These are phyloP conservation scores for Penicillium glabrum DNA, from an alignment of 2,329 filamentous ascomycete genomes.

Conservation along the genomic window DNA sequence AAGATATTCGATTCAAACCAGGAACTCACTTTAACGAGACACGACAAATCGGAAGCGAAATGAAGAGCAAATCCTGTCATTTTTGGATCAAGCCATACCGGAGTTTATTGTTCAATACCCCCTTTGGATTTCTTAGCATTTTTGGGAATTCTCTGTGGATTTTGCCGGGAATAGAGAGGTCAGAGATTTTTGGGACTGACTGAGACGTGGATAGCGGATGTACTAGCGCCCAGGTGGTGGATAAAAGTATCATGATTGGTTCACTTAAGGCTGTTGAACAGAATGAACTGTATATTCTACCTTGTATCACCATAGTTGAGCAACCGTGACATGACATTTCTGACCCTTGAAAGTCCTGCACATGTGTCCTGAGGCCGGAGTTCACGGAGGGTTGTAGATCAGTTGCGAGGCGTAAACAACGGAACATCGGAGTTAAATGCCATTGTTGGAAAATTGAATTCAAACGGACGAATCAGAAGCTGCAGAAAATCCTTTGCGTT, in stretches of 20 bases:
- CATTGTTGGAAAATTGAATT: background rate
- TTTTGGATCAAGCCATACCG: background rate
- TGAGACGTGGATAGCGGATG: background rate
- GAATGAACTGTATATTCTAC: background rate
- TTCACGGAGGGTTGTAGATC: background rate
- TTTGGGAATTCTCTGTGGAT: background rate
- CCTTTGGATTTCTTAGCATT: background rate
- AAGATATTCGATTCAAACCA: background rate
- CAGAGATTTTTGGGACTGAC: background rate
- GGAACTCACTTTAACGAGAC: background rate
- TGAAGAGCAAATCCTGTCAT: background rate
- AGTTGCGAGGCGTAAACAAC: background rate
- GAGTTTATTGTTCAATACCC: background rate
- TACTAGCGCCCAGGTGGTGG: background rate
- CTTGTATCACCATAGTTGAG: background rate
- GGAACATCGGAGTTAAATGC: background rate
- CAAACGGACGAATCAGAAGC: constrained; percentile 1
- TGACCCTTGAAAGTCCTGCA: no score
- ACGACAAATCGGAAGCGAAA: background rate
- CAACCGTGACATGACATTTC: background rate
- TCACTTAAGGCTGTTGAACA: background rate
- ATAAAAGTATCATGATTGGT: background rate
- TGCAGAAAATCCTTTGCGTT: constrained; percentile 1
- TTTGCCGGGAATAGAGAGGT: background rate
- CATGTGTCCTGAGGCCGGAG: no score